Percentiles rank a stretch among this genome's conserved stretches.
These are phyloP conservation scores for Camelina laxa DNA, from an alignment of 345 rosid genomes.

Conservation along the genomic window DNA sequence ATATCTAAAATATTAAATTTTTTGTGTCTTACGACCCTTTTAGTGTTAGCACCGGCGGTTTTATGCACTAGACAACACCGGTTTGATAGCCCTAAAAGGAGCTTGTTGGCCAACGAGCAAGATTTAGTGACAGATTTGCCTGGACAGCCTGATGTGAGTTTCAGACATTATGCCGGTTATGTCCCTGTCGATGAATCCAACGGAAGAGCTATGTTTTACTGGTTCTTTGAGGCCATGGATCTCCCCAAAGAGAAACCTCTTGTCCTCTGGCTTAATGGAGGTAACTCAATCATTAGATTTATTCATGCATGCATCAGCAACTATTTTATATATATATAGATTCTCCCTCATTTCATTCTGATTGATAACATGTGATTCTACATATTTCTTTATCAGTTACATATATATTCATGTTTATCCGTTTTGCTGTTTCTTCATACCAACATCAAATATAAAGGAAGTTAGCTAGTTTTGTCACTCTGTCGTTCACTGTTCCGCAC, in stretches of 20 bases:
- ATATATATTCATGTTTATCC: not conserved
- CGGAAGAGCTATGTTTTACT: constrained; percentile 89
- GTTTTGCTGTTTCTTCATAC: not conserved
- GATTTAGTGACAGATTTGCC: constrained; percentile 80
- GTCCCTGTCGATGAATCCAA: constrained; percentile 65
- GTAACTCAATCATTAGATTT: constrained; percentile 42
- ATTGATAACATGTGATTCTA: constrained; percentile 9
- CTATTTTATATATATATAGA: not conserved
- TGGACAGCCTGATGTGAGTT: constrained; percentile 78
- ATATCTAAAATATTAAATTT: constrained; percentile 9
- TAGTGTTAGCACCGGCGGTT: constrained; percentile 23
- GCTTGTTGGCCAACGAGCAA: constrained; percentile 39
- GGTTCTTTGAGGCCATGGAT: constrained; percentile 74
- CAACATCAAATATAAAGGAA: constrained; percentile 5
- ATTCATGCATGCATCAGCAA: constrained; percentile 21
- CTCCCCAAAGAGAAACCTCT: constrained; percentile 69
- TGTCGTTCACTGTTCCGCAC: constrained; percentile 3
- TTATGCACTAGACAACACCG: constrained; percentile 40
- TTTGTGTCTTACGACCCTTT: constrained; percentile 33
- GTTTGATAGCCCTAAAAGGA: constrained; percentile 27
- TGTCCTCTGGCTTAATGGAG: constrained; percentile 99
- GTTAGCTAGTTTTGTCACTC: not conserved
- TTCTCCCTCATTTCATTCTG: not conserved
- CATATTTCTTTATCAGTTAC: not conserved
- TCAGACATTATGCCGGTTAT: constrained; percentile 85